Conservation (phyloP, 202 grass and related monocot species). For the Schoenoplectus triqueter region DNA sequence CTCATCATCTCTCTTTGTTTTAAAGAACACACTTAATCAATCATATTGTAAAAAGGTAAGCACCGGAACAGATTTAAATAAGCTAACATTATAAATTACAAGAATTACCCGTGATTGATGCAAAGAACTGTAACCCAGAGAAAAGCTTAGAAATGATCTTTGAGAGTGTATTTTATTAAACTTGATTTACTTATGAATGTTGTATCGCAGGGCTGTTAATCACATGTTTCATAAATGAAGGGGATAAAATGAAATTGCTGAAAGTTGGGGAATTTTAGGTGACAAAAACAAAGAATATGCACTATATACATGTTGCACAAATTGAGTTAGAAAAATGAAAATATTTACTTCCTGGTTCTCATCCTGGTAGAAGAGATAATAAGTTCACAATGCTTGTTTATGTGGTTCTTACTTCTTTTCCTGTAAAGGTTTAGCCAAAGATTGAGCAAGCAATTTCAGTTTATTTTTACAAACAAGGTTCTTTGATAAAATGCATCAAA, state of each 20-base stretch:
- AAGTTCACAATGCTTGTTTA: slow-evolving; percentile 92
- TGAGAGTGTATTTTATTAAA: not conserved
- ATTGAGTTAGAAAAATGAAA: not conserved
- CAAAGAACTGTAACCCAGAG: slow-evolving; percentile 37
- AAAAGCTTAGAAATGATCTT: slow-evolving; percentile 17
- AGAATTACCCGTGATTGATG: slow-evolving; percentile 33
- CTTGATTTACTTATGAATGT: not conserved
- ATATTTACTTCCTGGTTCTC: slow-evolving; percentile 84
- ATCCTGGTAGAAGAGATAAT: slow-evolving; percentile 97
- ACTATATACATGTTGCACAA: not conserved
- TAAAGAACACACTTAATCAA: not conserved
- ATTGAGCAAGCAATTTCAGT: not conserved
- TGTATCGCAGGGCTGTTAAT: not conserved
- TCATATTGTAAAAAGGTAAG: not conserved
- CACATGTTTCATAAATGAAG: not conserved
- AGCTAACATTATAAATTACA: slow-evolving; percentile 2
- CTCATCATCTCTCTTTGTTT: not conserved
- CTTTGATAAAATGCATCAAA: slow-evolving; percentile 30
- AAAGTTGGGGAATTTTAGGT: not conserved
- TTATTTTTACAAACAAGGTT: slow-evolving; percentile 37
- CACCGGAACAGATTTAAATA: not conserved
- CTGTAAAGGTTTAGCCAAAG: slow-evolving; percentile 44
- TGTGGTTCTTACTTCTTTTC: slow-evolving; percentile 69
- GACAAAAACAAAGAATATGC: not conserved
- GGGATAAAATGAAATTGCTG: not conserved